Base-by-base conservation (phyloP, 2,329 filamentous ascomycete species). In the Exserohilum rostratum region DNA sequence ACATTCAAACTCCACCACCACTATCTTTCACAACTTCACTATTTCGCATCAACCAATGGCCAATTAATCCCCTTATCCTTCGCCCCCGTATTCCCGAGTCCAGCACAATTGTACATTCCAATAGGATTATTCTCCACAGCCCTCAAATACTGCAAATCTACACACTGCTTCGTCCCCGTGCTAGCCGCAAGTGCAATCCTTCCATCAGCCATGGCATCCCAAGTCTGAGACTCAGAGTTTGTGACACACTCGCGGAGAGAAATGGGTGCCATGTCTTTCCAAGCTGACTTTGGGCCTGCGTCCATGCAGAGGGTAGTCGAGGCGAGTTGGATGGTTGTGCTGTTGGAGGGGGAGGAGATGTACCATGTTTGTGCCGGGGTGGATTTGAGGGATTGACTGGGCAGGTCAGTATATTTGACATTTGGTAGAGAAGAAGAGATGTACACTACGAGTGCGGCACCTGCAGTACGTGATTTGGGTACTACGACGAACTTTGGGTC, bases 31-130 rank as follows among this genome's bases (percentile, higher is more conserved):
- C 22, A 5, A 25, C 4, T 5, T 25, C 22, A 25, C 22, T 25
- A 25, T 7, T 5, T 7, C 4, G 17, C 15, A 34, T 34, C 42
- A 6, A 33, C 6, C 27, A 70, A 51, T n/a, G 69, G 70, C 70
- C 70, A 72, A 42, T 72, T 72, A 22, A 72, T 69, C 0, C 70
- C 70, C 57, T 73, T 73, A 42, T 73, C 70, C 46, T 59, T 61
- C 3, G 69, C 70, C 4, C 70, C 70, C 1, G 59, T 61, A 33
- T 73, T 73, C 1, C 61, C 62, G 31, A 73, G 37, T 2, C 68
- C 70, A 3, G 68, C 68, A 48, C 70, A 73, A 18, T 55, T 55
- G 45, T 73, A 73, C 46, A 72, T n/a, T 1, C 69, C 70, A 1
- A 73, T 69, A 4, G 70, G 68, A 39, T 72, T 72, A 38, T 71